These are phyloP conservation scores for Dipteronia sinensis DNA, from an alignment of 345 rosid species.

Conservation along the genomic window DNA sequence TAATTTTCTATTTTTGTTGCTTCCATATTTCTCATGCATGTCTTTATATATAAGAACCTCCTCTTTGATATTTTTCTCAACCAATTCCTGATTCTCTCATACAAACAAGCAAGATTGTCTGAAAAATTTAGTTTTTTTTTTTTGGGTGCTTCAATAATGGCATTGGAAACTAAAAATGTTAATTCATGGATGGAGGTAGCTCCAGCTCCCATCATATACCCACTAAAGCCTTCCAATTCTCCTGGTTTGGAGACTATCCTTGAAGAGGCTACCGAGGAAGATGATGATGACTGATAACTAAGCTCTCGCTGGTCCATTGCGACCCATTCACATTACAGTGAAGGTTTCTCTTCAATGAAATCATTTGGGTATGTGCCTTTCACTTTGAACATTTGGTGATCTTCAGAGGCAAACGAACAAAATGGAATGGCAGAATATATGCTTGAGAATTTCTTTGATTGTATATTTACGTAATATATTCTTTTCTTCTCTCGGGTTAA, in stretches of 20 bases:
- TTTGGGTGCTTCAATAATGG: conserved; percentile 23
- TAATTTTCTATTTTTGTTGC: not conserved
- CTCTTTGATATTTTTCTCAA: not conserved
- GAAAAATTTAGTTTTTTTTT: too few species aligned
- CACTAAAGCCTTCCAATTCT: conserved; percentile 40
- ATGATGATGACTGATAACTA: conserved; percentile 12
- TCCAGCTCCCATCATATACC: conserved; percentile 45
- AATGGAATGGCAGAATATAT: not conserved
- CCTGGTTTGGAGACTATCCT: conserved; percentile 47
- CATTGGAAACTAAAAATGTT: conserved; percentile 14
- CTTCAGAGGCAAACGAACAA: not conserved
- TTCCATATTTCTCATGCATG: not conserved
- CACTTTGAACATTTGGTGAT: not conserved
- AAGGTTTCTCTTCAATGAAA: not conserved
- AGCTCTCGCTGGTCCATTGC: too few species aligned
- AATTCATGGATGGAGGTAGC: conserved; percentile 44
- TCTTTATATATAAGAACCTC: conserved; percentile 11
- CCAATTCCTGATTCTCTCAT: not conserved
- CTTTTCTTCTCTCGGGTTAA: not conserved
- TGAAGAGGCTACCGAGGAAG: conserved; percentile 29
- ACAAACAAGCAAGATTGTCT: not conserved
- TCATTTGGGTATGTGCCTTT: not conserved
- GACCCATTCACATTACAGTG: not conserved
- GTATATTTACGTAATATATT: not conserved
- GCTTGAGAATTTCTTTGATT: not conserved